Percentiles rank a stretch among this genome's conserved stretches.
phyloP scores from a whole-genome alignment of 768 basidiomycete species.

The Amanita exitialis region DNA sequence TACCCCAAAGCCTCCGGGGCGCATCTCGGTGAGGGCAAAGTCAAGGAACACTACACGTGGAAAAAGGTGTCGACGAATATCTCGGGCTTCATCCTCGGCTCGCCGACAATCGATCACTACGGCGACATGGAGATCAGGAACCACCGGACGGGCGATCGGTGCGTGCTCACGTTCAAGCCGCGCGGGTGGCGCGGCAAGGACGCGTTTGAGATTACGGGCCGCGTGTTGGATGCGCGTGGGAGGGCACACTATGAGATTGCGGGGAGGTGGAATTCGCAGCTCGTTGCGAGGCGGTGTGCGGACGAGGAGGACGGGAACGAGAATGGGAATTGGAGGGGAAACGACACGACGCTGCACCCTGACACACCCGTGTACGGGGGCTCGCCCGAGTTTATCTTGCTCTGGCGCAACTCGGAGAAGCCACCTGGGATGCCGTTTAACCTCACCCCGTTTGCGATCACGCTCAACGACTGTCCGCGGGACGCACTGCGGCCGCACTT shows the following conservation, averaged over 20 bases:
- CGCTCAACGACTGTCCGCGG: slow-evolving; percentile 79
- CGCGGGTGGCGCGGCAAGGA: slow-evolving; percentile 90
- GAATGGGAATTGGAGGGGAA: too few species aligned
- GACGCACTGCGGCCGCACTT: slow-evolving; percentile 62
- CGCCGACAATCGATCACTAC: slow-evolving; percentile 84
- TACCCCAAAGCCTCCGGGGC: slow-evolving; percentile 49
- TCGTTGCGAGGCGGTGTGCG: slow-evolving; percentile 69
- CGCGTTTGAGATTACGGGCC: slow-evolving; percentile 87
- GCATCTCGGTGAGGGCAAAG: slow-evolving; percentile 34
- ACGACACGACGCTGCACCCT: slow-evolving; percentile 42
- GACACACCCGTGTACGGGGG: slow-evolving; percentile 45
- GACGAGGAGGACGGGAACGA: slow-evolving; percentile 35
- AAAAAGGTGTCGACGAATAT: slow-evolving; percentile 90
- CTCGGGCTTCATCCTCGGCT: slow-evolving; percentile 89
- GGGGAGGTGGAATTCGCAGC: slow-evolving; percentile 91
- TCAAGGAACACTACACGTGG: slow-evolving; percentile 90
- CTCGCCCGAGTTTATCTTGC: slow-evolving; percentile 63
- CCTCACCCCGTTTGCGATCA: slow-evolving; percentile 89
- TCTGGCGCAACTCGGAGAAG: slow-evolving; percentile 92
- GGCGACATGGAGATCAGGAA: slow-evolving; percentile 94
- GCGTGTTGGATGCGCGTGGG: slow-evolving; percentile 59
- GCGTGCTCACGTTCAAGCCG: slow-evolving; percentile 90
- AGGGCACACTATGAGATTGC: slow-evolving; percentile 79
- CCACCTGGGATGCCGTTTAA: slow-evolving; percentile 77
- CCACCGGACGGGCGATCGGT: slow-evolving; percentile 82